Evolutionary conservation across 495 filamentous ascomycete species (phyloP).

Genomic region (Neurospora tetrasperma): DNA sequence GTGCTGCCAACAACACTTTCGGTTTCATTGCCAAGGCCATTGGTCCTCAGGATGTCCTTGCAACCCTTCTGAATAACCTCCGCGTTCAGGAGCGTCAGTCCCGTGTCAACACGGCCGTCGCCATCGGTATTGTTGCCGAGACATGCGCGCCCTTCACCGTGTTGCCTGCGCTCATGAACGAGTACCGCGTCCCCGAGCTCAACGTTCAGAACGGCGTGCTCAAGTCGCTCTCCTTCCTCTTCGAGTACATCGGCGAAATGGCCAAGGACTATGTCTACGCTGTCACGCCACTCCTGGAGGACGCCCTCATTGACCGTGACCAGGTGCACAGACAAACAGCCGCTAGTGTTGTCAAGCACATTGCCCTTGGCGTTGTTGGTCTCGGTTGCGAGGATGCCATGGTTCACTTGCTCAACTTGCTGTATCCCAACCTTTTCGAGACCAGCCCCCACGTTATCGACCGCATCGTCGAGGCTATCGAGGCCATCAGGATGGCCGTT

Average conservation of each 20-base stretch:
- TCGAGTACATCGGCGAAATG: conserved; percentile 99
- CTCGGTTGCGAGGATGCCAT: conserved; percentile 98
- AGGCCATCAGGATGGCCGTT: conserved; percentile 89
- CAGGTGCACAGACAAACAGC: conserved; percentile 98
- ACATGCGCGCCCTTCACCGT: conserved; percentile 99
- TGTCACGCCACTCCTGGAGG: conserved; percentile 91
- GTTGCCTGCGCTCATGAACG: conserved; percentile 98
- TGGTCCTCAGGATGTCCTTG: conserved; percentile 93
- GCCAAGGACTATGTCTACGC: conserved; percentile 99
- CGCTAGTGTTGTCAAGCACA: conserved; percentile 91
- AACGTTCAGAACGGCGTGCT: conserved; percentile 99
- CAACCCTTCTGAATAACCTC: conserved; percentile 91
- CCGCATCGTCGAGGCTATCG: conserved; percentile 90
- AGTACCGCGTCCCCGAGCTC: conserved; percentile 95
- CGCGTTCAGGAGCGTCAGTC: conserved; percentile 96
- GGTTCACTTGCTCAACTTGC: conserved; percentile 90
- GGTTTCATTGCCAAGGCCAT: conserved; percentile 99
- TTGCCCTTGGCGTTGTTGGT: conserved; percentile 90
- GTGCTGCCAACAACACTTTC: conserved; percentile 99
- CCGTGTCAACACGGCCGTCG: conserved; percentile 95
- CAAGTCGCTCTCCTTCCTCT: conserved; percentile 93
- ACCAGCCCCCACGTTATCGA: conserved; percentile 98
- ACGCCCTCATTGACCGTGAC: conserved; percentile 94
- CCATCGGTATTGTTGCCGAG: conserved; percentile 99
- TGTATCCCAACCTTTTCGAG: conserved; percentile 97